Evolutionary conservation across 2,329 filamentous ascomycete genomes (phyloP), one percentile per base, ranked within the genome.

Genomic region (Ophiostoma sp.): DNA sequence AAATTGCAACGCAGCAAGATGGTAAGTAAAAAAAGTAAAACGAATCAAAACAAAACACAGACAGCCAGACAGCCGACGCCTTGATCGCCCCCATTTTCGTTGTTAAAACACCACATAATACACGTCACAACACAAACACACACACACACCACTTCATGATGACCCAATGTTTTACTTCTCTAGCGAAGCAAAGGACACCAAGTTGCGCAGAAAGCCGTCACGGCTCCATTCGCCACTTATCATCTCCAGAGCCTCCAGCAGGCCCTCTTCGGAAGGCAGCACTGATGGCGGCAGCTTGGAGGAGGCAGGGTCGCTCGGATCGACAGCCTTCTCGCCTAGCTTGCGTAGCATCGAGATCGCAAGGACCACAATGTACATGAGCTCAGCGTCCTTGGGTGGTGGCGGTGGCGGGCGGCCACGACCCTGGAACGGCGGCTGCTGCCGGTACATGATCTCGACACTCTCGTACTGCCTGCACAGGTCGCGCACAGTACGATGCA

Each of bases 401-500:
- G 77, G 76, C 23, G 52, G 64, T 65, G 27, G 48, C 4, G 44
- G 33, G 0, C 65, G 36, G 23, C 65, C 65, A 7, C 65, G 65
- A 2, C 39, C 39, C 39, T 44, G 65, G 65, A 31, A 67, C 62
- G 77, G 76, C 27, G 27, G 11, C 48, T 44, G 35, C 11, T 67
- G 33, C 39, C 72, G 71, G 8, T 69, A 65, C 15, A 72, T 72
- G 20, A 72, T 20, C 62, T 74, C 73, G 31, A 71, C 68, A 31
- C 67, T 69, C 36, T 89, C 86, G 73, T 85, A 87, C 75, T 89
- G 85, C 7, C 83, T 83, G 72, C 89, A 90, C 3, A 97, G 83
- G 4, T 91, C 84, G 72, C 90, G 89, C 0, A 94, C 87, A 31
- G 97, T 83, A 31, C 89, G 86, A 70, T 94, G 86, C 8, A 98